Base-by-base conservation (phyloP, 2,329 filamentous ascomycete species). In the Rutstroemia sp. region DNA sequence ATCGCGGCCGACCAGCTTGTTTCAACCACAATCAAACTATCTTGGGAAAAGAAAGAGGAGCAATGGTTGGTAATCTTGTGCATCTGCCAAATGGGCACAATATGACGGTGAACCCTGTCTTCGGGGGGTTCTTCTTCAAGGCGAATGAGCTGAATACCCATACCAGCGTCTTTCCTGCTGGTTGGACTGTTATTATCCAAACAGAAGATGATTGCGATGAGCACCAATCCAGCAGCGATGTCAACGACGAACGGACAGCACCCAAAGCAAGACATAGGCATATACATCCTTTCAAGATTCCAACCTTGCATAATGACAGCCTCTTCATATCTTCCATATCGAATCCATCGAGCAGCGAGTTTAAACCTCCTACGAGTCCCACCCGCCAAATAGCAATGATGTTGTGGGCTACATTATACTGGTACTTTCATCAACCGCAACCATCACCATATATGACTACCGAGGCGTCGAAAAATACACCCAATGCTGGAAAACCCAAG, bases 331-430 rank as follows among this genome's bases (percentile, higher is more conserved):
- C 91, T 4, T 92, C 89, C 59, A 91, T 96, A 60, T 92, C 89
- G 50, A 89, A 88, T 63, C 90, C 92, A 0, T 87, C 87, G 50
- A 88, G 78, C 69, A 82, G 74, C 68, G 90, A 96, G 49, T 95
- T 87, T 74, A 89, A 88, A 68, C 83, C 89, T 1, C 81, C 87
- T 1, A 83, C 79, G 14, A 95, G 90, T 60, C 89, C 89, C 0
- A 94, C 90, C 0, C 79, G 92, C 46, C 89, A 95, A 73, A 89
- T 96, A 58, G 92, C 92, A 63, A 91, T 96, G 89, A 95, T 96
- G 87, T 79, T 97, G 6, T 97, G 90, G 89, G 84, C 91, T 36
- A 92, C 90, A 1, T 76, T 97, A 44, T 96, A 90, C 76, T 97
- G 92, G 92, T 97, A 97, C 75, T 97, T 96, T 65, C 92, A 96